Conservation (phyloP, 2,329 filamentous ascomycete genomes). For the Magnaporthiopsis incrustans region DNA sequence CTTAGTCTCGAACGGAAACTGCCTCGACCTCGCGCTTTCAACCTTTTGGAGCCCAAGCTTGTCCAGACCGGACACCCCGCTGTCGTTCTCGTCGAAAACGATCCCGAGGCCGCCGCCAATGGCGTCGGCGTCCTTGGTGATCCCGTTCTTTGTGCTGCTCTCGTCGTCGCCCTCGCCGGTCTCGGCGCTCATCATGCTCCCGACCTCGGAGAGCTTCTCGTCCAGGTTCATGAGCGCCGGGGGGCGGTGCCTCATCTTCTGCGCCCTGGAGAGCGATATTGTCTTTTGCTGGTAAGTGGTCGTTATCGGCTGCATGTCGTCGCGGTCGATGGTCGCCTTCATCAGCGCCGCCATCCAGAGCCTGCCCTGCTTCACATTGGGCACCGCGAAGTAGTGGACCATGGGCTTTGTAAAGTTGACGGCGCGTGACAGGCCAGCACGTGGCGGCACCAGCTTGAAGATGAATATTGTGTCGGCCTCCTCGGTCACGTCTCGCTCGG, state of each 20-base stretch:
- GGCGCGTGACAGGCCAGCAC: conserved; percentile 75
- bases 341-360: conserved; percentile 98
- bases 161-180: conserved; percentile 13
- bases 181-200: conserved; percentile 8
- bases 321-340: conserved; percentile 97
- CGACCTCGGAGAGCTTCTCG: conserved; percentile 27
- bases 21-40: conserved; percentile 24
- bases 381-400: conserved; percentile 95
- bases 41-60: conserved; percentile 24
- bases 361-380: conserved; percentile 78
- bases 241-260: conserved; percentile 78
- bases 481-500: conserved; percentile 36
- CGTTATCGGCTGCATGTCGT: conserved; percentile 69
- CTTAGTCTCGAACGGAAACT: conserved; percentile 24
- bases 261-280: conserved; percentile 83
- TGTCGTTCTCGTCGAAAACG: conserved; percentile 30
- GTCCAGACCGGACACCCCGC: conserved; percentile 28
- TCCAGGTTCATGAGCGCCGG: conserved; percentile 75
- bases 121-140: neutral
- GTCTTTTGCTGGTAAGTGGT: conserved; percentile 97
- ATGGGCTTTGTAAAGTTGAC: conserved; percentile 98
- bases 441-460: conserved; percentile 93
- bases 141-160: neutral
- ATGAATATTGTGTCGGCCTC: conserved; percentile 74
- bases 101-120: conserved; percentile 26